Evolutionary conservation across 495 filamentous ascomycete genomes (phyloP), one percentile per base, ranked within the genome.

Genomic region (Penicillium mononematosum): DNA sequence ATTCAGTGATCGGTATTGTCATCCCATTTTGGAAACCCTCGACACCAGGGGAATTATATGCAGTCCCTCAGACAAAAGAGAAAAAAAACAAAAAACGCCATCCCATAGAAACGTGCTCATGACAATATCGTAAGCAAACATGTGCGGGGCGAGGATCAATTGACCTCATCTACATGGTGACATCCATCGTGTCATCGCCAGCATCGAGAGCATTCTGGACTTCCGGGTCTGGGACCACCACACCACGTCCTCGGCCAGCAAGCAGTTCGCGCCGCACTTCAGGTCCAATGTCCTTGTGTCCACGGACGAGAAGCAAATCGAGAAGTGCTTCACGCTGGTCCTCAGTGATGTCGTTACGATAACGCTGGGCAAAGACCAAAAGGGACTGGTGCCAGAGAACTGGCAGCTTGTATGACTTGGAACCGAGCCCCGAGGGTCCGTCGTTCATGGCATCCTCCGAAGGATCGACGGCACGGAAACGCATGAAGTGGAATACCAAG

Each of bases 401-500:
- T 0, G 92, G 91, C 39, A 96, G 71, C 68, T 82, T 86, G 43
- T 78, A 77, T 7, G 76, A 77, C 58, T 81, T 83, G 14, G 77
- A 73, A 24, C 73, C 67, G 17, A 67, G 65, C 1, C 67, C 68
- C 3, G 70, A 72, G 2, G 52, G 49, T 31, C 62, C 81, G 25
- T 75, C 75, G 47, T 75, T 76, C 65, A 75, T 74, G 17, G 78
- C 65, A 47, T 78, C 76, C 57, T 83, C 81, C 4, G 65, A 68
- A 38, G 78, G 75, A 10, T 74, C 78, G 3, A 75, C 75, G 31
- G 78, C 84, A 36, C 88, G 83, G 75, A 97, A 97, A 17, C 94
- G 86, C 60, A 96, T 71, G 70, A 97, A 98, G 73, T 98, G 92
- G 75, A 97, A 98, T 16, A 98, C 95, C 6, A 98, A 78, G 22